phyloP scores from a whole-genome alignment of 306 rosid species.

The Coriaria nepalensis region DNA sequence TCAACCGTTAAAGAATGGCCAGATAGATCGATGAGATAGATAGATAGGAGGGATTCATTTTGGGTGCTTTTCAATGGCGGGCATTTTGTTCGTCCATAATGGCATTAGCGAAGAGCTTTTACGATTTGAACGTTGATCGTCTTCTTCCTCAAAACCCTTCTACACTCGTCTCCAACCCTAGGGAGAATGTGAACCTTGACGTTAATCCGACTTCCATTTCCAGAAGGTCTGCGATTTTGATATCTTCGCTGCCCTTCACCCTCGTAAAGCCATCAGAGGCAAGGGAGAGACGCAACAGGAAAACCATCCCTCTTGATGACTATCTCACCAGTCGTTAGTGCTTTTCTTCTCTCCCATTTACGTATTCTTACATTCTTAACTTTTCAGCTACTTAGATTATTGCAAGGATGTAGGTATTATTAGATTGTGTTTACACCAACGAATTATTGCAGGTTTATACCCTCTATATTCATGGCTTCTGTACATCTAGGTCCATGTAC shows the following conservation, averaged over 20 bases:
- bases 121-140: slow-evolving; percentile 5
- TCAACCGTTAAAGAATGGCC: too few species aligned
- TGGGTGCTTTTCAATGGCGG: neutral
- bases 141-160: slow-evolving; percentile 7
- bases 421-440: too few species aligned
- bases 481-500: neutral
- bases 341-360: neutral
- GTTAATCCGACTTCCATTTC: slow-evolving; percentile 22
- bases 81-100: slow-evolving; percentile 5
- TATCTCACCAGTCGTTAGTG: slow-evolving; percentile 47
- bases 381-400: too few species aligned
- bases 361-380: neutral
- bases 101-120: slow-evolving; percentile 6
- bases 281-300: slow-evolving; percentile 63
- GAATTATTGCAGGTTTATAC: too few species aligned
- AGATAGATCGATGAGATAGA: too few species aligned
- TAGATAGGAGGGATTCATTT: slow-evolving; percentile 8
- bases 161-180: neutral
- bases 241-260: slow-evolving; percentile 37
- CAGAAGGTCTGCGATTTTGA: slow-evolving; percentile 59
- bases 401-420: too few species aligned
- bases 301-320: slow-evolving; percentile 51
- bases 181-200: slow-evolving; percentile 5
- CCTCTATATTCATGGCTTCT: neutral
- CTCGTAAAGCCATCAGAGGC: slow-evolving; percentile 31